Evolutionary conservation across 2,329 filamentous ascomycete species (phyloP).

Genomic region (Neonectria sp.): DNA sequence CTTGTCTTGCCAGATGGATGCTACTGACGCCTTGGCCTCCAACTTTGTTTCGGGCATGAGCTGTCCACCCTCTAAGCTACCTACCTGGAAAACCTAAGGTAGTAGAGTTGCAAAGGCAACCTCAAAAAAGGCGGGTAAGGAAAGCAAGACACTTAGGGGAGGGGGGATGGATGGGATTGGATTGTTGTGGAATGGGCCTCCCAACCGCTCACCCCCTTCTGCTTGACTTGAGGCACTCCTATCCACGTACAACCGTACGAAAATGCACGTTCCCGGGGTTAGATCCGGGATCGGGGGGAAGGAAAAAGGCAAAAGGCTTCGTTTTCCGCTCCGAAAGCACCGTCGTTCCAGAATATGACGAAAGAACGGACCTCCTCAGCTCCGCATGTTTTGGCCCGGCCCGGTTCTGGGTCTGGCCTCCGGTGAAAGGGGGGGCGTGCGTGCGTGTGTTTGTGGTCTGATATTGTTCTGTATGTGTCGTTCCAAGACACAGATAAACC

Average conservation of each 20-base stretch:
- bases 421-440: neutral
- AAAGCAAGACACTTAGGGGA: constrained; percentile 5
- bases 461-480: neutral
- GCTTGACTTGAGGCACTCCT: neutral
- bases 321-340: neutral
- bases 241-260: neutral
- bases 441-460: neutral
- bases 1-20: constrained; percentile 3
- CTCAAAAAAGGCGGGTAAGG: neutral
- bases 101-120: neutral
- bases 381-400: neutral
- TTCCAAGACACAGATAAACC: neutral
- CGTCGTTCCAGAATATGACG: neutral
- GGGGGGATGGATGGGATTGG: neutral
- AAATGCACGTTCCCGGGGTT: neutral
- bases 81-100: neutral
- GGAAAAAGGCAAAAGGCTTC: neutral
- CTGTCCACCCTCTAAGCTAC: neutral
- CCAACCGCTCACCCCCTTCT: neutral
- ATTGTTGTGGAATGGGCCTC: neutral
- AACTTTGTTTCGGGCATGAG: neutral
- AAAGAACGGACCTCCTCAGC: neutral
- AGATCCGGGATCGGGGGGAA: neutral
- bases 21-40: neutral
- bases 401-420: neutral